phyloP scores from a whole-genome alignment of 2,329 filamentous ascomycete genomes.

The Plenodomus biglobosus region DNA sequence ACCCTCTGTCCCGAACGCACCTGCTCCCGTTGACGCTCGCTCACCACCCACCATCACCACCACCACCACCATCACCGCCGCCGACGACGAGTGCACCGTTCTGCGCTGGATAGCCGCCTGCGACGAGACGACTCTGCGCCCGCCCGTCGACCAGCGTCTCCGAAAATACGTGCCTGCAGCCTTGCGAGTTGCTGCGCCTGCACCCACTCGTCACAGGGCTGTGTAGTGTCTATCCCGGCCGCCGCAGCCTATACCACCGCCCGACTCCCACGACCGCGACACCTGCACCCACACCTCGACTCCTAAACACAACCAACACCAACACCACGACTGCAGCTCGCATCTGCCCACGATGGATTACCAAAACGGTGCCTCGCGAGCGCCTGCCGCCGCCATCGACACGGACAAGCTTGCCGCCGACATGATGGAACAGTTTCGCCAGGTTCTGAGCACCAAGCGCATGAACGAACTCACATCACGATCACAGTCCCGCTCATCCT shows the following conservation, averaged over 20 bases:
- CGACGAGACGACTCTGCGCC: slow-evolving; percentile 4
- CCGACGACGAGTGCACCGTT: slow-evolving; percentile 6
- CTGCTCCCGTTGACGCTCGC: not conserved
- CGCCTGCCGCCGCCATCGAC: slow-evolving; percentile 27
- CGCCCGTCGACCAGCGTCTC: slow-evolving; percentile 3
- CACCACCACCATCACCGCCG: slow-evolving; percentile 8
- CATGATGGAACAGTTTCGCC: slow-evolving; percentile 81
- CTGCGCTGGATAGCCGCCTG: slow-evolving; percentile 13
- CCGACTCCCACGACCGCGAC: slow-evolving; percentile 11
- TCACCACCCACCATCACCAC: slow-evolving; percentile 3
- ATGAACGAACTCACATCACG: slow-evolving; percentile 75
- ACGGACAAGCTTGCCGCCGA: slow-evolving; percentile 62
- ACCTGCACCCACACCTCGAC: slow-evolving; percentile 9
- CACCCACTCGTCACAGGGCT: slow-evolving; percentile 25
- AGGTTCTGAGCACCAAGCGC: slow-evolving; percentile 80
- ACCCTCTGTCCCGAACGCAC: slow-evolving; percentile 14
- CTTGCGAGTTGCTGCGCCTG: slow-evolving; percentile 17
- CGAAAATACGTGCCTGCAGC: slow-evolving; percentile 14
- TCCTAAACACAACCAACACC: not conserved
- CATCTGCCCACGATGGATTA: slow-evolving; percentile 38
- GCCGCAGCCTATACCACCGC: slow-evolving; percentile 18
- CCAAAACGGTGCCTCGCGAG: slow-evolving; percentile 34
- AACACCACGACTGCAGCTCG: slow-evolving; percentile 20
- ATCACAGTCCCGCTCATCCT: slow-evolving; percentile 60
- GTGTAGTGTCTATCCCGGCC: slow-evolving; percentile 19